Evolutionary conservation across 306 rosid genomes (phyloP).

Genomic region (Cajanus cajan): DNA sequence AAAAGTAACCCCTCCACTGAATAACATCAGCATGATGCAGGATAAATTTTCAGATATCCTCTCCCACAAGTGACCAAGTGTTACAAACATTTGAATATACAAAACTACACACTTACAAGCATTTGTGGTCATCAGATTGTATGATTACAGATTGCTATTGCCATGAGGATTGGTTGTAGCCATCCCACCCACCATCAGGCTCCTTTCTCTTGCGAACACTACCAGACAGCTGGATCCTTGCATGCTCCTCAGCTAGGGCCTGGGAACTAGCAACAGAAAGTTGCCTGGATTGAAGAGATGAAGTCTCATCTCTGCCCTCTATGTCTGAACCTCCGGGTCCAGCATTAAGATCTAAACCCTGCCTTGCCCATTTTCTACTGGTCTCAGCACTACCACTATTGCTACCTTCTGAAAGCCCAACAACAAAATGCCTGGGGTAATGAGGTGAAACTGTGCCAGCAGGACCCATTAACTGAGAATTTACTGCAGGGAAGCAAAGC

Average conservation of each 20-base stretch:
- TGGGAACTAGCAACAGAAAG: constrained; percentile 62
- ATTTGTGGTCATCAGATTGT: constrained; percentile 31
- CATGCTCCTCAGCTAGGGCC: constrained; percentile 54
- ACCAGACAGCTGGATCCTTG: constrained; percentile 49
- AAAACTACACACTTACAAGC: constrained; percentile 45
- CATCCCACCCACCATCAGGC: constrained; percentile 74
- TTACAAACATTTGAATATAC: constrained; percentile 41
- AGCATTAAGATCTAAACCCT: constrained; percentile 70
- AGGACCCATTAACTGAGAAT: constrained; percentile 59
- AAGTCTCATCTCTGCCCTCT: constrained; percentile 62
- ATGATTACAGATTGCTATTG: constrained; percentile 36
- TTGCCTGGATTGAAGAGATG: constrained; percentile 47
- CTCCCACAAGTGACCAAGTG: constrained; percentile 31
- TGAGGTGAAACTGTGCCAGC: constrained; percentile 54
- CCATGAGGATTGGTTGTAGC: constrained; percentile 65
- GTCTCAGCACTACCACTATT: constrained; percentile 48
- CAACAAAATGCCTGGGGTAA: constrained; percentile 59
- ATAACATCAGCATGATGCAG: constrained; percentile 29
- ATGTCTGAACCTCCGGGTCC: constrained; percentile 68
- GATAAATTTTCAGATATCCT: constrained; percentile 29
- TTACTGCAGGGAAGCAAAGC: constrained; percentile 59
- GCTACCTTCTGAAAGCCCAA: constrained; percentile 53
- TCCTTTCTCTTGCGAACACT: constrained; percentile 69
- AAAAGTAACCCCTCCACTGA: constrained; percentile 30
- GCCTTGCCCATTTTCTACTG: constrained; percentile 64